These are phyloP conservation scores for Chaetomium globosum DNA, from an alignment of 2,329 filamentous ascomycete species.

Conservation along the genomic window DNA sequence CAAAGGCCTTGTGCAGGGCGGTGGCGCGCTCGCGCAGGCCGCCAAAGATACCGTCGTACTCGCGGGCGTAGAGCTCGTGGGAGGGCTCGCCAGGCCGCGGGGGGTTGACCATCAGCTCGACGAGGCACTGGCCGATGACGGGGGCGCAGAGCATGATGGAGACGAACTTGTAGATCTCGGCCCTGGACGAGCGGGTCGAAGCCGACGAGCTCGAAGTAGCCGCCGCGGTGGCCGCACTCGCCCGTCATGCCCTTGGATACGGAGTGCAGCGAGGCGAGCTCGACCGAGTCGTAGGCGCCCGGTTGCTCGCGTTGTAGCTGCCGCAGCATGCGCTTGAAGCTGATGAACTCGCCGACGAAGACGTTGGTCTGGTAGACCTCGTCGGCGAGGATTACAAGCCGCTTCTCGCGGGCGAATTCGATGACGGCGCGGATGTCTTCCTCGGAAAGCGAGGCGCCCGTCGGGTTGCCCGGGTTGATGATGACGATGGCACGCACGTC, in stretches of 20 bases:
- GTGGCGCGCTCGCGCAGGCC: constrained; percentile 77
- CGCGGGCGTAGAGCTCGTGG: constrained; percentile 77
- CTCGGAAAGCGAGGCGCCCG: constrained; percentile 79
- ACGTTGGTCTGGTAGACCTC: constrained; percentile 99
- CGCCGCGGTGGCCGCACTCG: constrained; percentile 95
- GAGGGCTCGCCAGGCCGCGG: constrained; percentile 81
- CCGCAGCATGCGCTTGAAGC: constrained; percentile 88
- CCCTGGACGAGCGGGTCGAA: constrained; percentile 84
- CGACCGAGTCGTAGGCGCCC: constrained; percentile 78
- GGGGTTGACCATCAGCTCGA: constrained; percentile 98
- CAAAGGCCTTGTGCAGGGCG: constrained; percentile 87
- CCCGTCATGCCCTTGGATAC: constrained; percentile 98
- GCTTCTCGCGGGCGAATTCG: constrained; percentile 80
- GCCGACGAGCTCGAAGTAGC: constrained; percentile 93
- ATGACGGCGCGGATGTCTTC: constrained; percentile 83
- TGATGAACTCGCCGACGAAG: constrained; percentile 90
- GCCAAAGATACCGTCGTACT: constrained; percentile 81
- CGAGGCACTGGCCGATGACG: constrained; percentile 91
- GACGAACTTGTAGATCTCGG: constrained; percentile 98
- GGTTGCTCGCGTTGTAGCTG: constrained; percentile 74
- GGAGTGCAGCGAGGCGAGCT: constrained; percentile 90
- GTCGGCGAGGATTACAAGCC: constrained; percentile 87
- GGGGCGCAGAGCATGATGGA: constrained; percentile 96
- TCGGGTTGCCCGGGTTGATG: constrained; percentile 98
- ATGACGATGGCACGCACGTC: constrained; percentile 93